Base-by-base conservation (phyloP, 2,329 filamentous ascomycete genomes). In the Aureobasidium subglaciale region DNA sequence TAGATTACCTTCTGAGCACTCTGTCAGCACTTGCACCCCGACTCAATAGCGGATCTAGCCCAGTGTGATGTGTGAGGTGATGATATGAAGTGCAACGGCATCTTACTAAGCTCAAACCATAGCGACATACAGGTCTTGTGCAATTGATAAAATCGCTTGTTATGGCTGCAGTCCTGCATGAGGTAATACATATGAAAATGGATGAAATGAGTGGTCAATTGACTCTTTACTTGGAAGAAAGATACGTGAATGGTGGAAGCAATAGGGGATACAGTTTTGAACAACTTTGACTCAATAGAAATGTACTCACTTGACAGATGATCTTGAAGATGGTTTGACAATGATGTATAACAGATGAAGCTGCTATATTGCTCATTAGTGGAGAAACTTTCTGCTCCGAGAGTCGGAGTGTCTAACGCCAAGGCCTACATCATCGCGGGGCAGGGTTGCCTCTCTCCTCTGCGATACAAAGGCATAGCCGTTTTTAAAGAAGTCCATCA, bases 371-470 rank as follows among this genome's bases (percentile, higher is more conserved):
- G 46, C 46, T 50, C 46, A 50, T 50, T 29, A 24, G n/a, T 50
- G 34, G 46, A 50, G 46, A 50, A 50, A 50, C 32, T 50, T 50
- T 50, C 32, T 34, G 22, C 46, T 50, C 46, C 46, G 46, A 50
- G 20, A 15, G 34, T 50, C 46, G 46, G 46, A 37, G 46, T 22
- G 9, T 50, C 2, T 1, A 29, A 37, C 20, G 46, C 46, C 46
- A 50, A 50, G 46, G 10, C 24, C 20, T 15, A 8, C 10, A 3
- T 10, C 32, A 24, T n/a, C 22, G 46, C 34, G 20, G 32, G 32
- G n/a, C 32, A 37, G 46, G 46, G 46, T 38, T 22, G n/a, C 11
- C 10, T n/a, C 29, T 50, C 22, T 49, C 22, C 30, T 8, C 29
- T 30, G 2, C 29, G 13, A 30, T 30, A n/a, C n/a, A n/a, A n/a